Conservation (phyloP, 139 green algal genomes). For the Picochlorum sp. region DNA sequence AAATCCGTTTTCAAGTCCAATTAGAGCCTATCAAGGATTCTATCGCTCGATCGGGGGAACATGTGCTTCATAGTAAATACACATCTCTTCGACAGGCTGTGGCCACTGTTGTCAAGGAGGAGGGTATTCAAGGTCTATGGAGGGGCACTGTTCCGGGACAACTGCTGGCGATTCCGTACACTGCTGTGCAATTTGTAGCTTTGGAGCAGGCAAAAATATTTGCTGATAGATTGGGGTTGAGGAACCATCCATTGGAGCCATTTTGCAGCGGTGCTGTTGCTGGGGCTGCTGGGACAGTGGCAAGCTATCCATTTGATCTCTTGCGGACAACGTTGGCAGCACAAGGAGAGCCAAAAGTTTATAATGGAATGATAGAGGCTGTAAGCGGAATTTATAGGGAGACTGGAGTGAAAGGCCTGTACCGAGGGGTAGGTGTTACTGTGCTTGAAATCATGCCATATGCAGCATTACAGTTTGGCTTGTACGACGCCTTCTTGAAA, state of each 20-base stretch:
- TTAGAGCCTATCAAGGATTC: slow-evolving; percentile 41
- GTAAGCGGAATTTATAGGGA: slow-evolving; percentile 43
- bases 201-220: slow-evolving; percentile 58
- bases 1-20: slow-evolving; percentile 93
- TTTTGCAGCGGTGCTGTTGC: slow-evolving; percentile 79
- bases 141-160: slow-evolving; percentile 83
- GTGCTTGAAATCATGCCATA: slow-evolving; percentile 97
- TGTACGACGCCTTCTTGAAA: slow-evolving; percentile 83
- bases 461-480: slow-evolving; percentile 90
- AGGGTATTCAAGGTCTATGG: slow-evolving; percentile 89
- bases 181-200: slow-evolving; percentile 92
- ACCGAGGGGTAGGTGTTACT: slow-evolving; percentile 79
- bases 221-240: slow-evolving; percentile 7
- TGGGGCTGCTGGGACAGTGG: slow-evolving; percentile 78
- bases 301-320: slow-evolving; percentile 98
- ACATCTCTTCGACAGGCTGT: slow-evolving; percentile 75
- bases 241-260: slow-evolving; percentile 42
- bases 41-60: not conserved
- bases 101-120: slow-evolving; percentile 73
- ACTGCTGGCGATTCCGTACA: slow-evolving; percentile 93
- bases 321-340: slow-evolving; percentile 91
- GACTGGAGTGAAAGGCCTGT: slow-evolving; percentile 55
- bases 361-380: slow-evolving; percentile 12
- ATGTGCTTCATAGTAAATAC: slow-evolving; percentile 61
- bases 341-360: slow-evolving; percentile 86